Conservation (phyloP, 139 green algal genomes). For the Closterium sp. region DNA sequence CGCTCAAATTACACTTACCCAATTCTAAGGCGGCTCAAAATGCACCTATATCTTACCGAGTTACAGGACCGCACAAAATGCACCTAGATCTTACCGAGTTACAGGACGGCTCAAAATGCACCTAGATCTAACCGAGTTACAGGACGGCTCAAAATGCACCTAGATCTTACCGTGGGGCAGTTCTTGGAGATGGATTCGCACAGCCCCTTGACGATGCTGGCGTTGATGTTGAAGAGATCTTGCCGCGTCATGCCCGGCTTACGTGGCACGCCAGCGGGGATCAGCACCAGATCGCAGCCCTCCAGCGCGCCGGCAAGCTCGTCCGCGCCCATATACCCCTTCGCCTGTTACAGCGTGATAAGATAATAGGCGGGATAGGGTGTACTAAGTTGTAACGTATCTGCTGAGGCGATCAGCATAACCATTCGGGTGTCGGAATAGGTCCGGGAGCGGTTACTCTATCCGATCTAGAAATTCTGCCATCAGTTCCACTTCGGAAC, state of each 20-base stretch:
- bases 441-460: neutral
- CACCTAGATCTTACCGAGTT: neutral
- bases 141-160: neutral
- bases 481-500: too few species aligned
- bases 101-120: neutral
- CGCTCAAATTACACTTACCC: too few species aligned
- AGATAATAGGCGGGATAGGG: neutral
- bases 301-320: conserved; percentile 71
- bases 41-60: too few species aligned
- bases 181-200: conserved; percentile 71
- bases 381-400: neutral
- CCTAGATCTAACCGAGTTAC: too few species aligned
- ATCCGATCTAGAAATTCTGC: neutral
- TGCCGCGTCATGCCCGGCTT: conserved; percentile 99
- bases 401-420: neutral
- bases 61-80: too few species aligned
- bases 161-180: conserved; percentile 58
- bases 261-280: conserved; percentile 92
- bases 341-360: conserved; percentile 24
- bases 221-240: conserved; percentile 98
- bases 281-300: conserved; percentile 85
- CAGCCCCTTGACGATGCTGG: conserved; percentile 84
- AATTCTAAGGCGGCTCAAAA: too few species aligned
- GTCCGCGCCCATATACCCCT: conserved; percentile 69
- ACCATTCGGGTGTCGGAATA: neutral